Evolutionary conservation across 306 rosid genomes (phyloP).

Genomic region (Vigna unguiculata): DNA sequence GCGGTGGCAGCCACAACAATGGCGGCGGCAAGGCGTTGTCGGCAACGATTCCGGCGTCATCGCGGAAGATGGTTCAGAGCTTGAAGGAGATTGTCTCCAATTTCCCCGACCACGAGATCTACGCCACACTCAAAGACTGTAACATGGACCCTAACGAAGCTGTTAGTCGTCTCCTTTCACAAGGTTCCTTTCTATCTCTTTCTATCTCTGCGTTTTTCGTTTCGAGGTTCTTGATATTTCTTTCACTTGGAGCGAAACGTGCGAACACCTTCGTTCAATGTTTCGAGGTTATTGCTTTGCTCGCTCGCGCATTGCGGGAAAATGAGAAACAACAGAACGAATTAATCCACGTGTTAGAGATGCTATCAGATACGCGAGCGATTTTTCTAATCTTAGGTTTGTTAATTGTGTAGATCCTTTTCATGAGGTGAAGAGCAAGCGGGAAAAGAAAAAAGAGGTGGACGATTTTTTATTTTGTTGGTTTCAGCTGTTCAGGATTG

Average conservation of each 20-base stretch:
- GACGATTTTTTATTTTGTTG: not conserved
- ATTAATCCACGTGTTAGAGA: not conserved
- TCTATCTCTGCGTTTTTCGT: constrained; percentile 25
- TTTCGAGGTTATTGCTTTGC: not conserved
- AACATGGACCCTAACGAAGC: constrained; percentile 99
- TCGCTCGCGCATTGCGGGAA: not conserved
- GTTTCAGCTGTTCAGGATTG: constrained; percentile 1
- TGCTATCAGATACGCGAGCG: not conserved
- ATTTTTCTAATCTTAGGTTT: constrained; percentile 47
- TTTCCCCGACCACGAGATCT: constrained; percentile 95
- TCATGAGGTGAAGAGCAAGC: constrained; percentile 98
- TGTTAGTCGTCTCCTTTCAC: constrained; percentile 95
- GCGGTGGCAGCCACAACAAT: constrained; percentile 50
- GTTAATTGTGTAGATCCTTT: constrained; percentile 78
- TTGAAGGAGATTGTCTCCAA: constrained; percentile 90
- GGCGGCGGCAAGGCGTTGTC: constrained; percentile 48
- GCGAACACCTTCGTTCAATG: not conserved
- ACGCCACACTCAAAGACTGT: constrained; percentile 87
- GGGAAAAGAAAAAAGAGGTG: constrained; percentile 98
- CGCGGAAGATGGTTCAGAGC: constrained; percentile 92
- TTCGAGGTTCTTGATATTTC: not conserved
- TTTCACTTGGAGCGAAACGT: constrained; percentile 7
- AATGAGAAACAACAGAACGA: not conserved
- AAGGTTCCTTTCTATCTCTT: constrained; percentile 74
- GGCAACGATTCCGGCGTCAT: constrained; percentile 71